Base-by-base conservation (phyloP, 192 early-diverging fungal genomes). In the Podila verticillata region DNA sequence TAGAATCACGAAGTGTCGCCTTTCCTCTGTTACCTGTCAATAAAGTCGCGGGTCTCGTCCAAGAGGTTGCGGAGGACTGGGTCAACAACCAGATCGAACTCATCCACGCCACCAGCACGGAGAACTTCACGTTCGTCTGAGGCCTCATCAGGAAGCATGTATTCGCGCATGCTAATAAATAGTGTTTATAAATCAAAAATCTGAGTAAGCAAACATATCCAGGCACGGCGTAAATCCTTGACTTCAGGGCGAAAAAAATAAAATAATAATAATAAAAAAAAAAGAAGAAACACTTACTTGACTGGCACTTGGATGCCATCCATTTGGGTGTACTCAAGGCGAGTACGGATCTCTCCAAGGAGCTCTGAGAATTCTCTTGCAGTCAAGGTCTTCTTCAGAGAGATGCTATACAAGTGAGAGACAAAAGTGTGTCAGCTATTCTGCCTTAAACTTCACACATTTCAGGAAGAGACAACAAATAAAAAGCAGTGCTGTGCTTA, bases 21-120 rank as follows among this genome's bases (percentile, higher is more conserved):
- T 12, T 39, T 39, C 36, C 10, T 0, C 20, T 22, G 22, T 51
- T 51, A 51, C 49, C 49, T 89, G 34, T 97, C 95, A 57, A 97
- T 85, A 54, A 95, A 91, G 75, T 99, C 96, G 28, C 93, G 90
- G 3, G 93, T 93, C 84, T 97, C 95, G 82, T 97, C 90, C 63
- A 99, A 74, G 54, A 97, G 84, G 35, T 81, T 86, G 36, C 87
- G 85, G 34, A 99, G 87, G 34, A 88, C 83, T 8, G 88, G 73
- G 47, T 93, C 91, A 28, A 91, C 88, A 66, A 54, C 75, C 66
- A 60, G 84, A 82, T 68, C 72, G 47, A 68, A 86, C 56, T 26
- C 78, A 44, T 68, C 58, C 57, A 79, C 82, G 13, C 90, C 89
- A 29, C 85, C 88, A 34, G 93, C 85, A 24, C 74, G 48, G 5